Evolutionary conservation across 2,329 filamentous ascomycete species (phyloP).

Genomic region (Epichloe sylvatica): DNA sequence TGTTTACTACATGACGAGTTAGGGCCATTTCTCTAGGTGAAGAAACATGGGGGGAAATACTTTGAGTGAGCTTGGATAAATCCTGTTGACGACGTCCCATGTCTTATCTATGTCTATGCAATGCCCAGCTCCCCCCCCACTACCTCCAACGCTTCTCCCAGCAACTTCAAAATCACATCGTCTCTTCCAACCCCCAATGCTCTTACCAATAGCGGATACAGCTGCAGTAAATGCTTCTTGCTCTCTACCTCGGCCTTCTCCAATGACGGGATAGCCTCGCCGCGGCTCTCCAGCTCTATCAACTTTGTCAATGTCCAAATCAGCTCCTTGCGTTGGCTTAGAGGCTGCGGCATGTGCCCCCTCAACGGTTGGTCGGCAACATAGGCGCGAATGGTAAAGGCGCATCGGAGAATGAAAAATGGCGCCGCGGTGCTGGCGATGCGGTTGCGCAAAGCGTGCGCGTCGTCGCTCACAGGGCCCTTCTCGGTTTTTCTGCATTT

Average conservation of each 20-base stretch:
- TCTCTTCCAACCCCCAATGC: slow-evolving; percentile 47
- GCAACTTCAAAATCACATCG: slow-evolving; percentile 40
- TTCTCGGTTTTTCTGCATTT: not conserved
- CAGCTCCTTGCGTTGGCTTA: slow-evolving; percentile 67
- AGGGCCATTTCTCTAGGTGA: not conserved
- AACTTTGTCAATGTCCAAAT: slow-evolving; percentile 55
- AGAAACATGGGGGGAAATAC: not conserved
- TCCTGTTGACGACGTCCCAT: no score
- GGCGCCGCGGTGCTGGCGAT: slow-evolving; percentile 66
- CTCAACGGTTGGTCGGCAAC: slow-evolving; percentile 83
- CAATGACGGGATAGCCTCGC: slow-evolving; percentile 49
- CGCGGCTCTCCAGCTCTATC: slow-evolving; percentile 53
- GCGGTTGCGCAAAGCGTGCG: slow-evolving; percentile 31
- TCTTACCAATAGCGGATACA: slow-evolving; percentile 65
- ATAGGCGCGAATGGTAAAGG: slow-evolving; percentile 68
- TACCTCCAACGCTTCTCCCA: slow-evolving; percentile 47
- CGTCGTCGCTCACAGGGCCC: slow-evolving; percentile 3
- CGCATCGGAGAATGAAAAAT: slow-evolving; percentile 69
- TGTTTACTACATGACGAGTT: no score
- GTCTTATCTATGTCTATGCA: not conserved
- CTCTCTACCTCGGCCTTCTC: slow-evolving; percentile 37
- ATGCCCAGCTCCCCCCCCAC: slow-evolving; percentile 40
- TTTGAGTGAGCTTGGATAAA: no score
- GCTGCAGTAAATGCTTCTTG: slow-evolving; percentile 61
- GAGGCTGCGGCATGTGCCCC: slow-evolving; percentile 76